phyloP scores from a whole-genome alignment of 345 rosid species.

The Populus tremula region DNA sequence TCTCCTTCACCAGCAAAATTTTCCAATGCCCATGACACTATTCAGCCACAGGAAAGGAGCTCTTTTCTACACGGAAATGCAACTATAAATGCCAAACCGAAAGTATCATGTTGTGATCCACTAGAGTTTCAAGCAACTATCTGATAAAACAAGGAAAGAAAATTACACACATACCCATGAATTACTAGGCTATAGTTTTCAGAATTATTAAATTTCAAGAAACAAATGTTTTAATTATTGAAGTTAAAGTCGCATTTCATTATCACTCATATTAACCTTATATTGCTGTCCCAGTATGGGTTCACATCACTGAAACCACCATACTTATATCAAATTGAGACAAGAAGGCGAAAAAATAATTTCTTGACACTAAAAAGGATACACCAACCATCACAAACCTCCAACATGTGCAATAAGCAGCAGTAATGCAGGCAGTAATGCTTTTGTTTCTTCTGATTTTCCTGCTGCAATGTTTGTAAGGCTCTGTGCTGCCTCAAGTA shows the following conservation, averaged over 20 bases:
- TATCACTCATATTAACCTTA: not conserved
- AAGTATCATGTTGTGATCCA: not conserved
- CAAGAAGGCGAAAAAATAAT: not conserved
- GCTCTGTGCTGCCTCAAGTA: conserved; percentile 98
- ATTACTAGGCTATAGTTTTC: not conserved
- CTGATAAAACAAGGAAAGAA: not conserved
- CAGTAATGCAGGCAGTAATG: conserved; percentile 79
- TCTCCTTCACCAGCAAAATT: conserved; percentile 98
- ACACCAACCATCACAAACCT: conserved; percentile 46
- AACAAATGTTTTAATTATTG: not conserved
- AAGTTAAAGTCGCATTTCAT: not conserved
- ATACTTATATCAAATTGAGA: not conserved
- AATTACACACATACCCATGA: not conserved
- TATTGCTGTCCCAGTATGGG: not conserved
- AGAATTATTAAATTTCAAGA: not conserved
- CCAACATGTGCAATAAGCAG: conserved; percentile 93
- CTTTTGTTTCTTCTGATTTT: conserved; percentile 86
- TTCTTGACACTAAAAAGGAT: not conserved
- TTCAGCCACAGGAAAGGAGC: conserved; percentile 86
- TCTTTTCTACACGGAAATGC: conserved; percentile 59
- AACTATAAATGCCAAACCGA: conserved; percentile 10
- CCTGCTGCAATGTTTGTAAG: conserved; percentile 98
- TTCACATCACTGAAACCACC: not conserved
- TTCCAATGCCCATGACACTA: conserved; percentile 98
- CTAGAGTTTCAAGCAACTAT: not conserved